Evolutionary conservation across 2,329 filamentous ascomycete genomes (phyloP).

Genomic region (Colletotrichum cordylinicola): DNA sequence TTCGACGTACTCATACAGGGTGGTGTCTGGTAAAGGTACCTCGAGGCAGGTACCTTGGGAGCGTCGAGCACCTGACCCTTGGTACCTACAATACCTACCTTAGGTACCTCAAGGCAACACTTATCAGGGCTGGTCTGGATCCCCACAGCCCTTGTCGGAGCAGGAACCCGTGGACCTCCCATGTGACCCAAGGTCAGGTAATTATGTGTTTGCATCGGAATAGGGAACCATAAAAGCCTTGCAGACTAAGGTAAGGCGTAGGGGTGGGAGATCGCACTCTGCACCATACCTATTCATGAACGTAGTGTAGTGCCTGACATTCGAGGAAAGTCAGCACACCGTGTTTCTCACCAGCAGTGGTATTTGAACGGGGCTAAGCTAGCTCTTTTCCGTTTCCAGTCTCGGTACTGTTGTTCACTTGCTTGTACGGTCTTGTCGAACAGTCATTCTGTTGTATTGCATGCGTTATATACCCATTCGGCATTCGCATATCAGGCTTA

Average conservation of each 20-base stretch:
- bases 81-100: neutral
- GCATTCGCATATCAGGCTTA: neutral
- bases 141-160: neutral
- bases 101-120: neutral
- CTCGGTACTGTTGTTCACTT: neutral
- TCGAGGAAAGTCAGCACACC: neutral
- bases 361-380: neutral
- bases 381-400: neutral
- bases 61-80: neutral
- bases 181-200: neutral
- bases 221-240: too few relatives aligned
- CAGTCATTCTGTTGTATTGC: neutral
- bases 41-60: neutral
- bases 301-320: neutral
- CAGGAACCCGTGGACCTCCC: neutral
- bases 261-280: neutral
- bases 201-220: neutral
- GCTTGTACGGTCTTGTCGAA: neutral
- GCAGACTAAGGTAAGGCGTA: neutral
- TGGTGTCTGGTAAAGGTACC: neutral
- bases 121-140: neutral
- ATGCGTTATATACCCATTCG: neutral
- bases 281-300: neutral
- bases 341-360: neutral
- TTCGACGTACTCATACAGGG: neutral